Conservation (phyloP, 1,284 basidiomycete species). For the Malassezia arunalokei region DNA sequence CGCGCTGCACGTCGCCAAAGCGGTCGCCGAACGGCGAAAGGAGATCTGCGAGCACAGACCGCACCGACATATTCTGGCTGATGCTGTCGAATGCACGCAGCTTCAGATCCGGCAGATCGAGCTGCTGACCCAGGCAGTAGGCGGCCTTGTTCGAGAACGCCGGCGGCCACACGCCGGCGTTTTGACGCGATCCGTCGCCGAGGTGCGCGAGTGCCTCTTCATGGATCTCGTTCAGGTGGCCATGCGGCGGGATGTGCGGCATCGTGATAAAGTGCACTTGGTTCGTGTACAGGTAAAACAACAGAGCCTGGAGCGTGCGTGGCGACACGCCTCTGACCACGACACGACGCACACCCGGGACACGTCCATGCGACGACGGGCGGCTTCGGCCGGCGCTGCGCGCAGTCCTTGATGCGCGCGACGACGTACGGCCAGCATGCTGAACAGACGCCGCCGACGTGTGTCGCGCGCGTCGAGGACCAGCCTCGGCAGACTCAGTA, state of each 20-base stretch:
- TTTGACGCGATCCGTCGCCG: slow-evolving; percentile 18
- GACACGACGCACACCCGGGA: slow-evolving; percentile 8
- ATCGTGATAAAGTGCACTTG: slow-evolving; percentile 22
- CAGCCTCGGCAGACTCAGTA: background rate
- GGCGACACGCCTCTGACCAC: slow-evolving; percentile 22
- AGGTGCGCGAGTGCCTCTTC: slow-evolving; percentile 12
- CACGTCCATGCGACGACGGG: background rate
- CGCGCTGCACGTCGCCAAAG: slow-evolving; percentile 28
- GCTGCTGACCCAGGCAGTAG: slow-evolving; percentile 29
- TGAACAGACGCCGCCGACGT: background rate
- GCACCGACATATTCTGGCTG: slow-evolving; percentile 20
- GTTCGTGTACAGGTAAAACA: slow-evolving; percentile 34
- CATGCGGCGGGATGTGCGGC: slow-evolving; percentile 14
- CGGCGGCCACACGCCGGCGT: slow-evolving; percentile 20
- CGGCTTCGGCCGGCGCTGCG: background rate
- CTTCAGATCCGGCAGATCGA: slow-evolving; percentile 22
- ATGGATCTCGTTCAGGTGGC: slow-evolving; percentile 12
- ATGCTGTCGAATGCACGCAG: slow-evolving; percentile 27
- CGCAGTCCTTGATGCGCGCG: background rate
- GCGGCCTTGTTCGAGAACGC: slow-evolving; percentile 26
- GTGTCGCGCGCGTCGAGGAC: background rate
- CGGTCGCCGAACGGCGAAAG: slow-evolving; percentile 31
- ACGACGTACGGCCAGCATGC: background rate
- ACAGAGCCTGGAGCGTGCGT: slow-evolving; percentile 25
- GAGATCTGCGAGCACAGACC: slow-evolving; percentile 25